Base-by-base conservation (phyloP, 2,329 filamentous ascomycete species). In the Sporothrix brasiliensis region DNA sequence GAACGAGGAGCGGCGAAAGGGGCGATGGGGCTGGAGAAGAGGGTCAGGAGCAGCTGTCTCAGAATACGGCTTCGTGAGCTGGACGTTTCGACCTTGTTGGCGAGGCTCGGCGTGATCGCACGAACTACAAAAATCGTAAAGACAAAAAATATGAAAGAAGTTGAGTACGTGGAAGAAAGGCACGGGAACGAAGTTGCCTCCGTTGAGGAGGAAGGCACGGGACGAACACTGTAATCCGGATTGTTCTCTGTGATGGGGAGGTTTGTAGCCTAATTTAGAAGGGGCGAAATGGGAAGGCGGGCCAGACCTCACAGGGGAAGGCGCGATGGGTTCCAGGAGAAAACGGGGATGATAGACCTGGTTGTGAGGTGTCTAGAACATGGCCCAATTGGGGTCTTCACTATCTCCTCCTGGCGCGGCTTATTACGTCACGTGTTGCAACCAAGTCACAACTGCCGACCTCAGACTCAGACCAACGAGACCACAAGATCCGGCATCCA, bases 221-320 rank as follows among this genome's bases (percentile, higher is more conserved):
- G 39, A 21, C 58, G 58, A 34, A 63, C 58, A 63, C 44, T 63
- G 21, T 16, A 27, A 47, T 63, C 39, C 58, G 34, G 6, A 34
- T 4, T 30, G 13, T 63, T 63, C 39, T 61, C n/a, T 30, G 16
- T 4, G 61, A 66, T 39, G 61, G 61, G 24, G 44, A 66, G 50
- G 24, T 52, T 39, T 39, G 61, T 39, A 66, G 61, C 61, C 61
- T 66, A 66, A 66, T 66, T 52, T 34, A 52, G 61, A 52, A 66
- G 27, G 44, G 61, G 61, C 1, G 50, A 66, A 66, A 39, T 47
- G 39, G 58, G 39, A 47, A 61, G 58, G 47, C 39, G 58, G 58
- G 16, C 58, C 58, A 61, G 58, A 39, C 58, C 58, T 47, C 58
- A 61, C 58, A 61, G 58, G 58, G 58, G 39, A 61, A 61, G 39